Evolutionary conservation across 2,329 filamentous ascomycete genomes (phyloP).

Genomic region (Cladosporium sp.): DNA sequence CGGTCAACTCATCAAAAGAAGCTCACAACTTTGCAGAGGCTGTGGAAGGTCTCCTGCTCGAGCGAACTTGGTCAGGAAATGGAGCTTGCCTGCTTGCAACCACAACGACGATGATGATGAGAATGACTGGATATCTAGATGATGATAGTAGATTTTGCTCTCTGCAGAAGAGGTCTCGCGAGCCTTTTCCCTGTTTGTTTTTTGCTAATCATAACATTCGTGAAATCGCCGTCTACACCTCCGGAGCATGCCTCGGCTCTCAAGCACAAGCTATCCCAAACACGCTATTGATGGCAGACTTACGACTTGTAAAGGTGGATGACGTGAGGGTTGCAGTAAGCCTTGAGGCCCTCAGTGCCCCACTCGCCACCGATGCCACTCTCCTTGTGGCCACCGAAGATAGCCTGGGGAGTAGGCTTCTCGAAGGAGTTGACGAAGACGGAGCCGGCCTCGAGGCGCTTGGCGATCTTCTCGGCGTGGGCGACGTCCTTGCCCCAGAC

Average conservation of each 20-base stretch:
- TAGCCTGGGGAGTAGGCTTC: constrained; percentile 43
- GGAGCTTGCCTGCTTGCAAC: background rate
- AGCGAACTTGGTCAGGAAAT: background rate
- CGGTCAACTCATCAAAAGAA: no score
- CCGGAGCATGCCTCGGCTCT: background rate
- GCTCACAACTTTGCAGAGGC: background rate
- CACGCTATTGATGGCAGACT: background rate
- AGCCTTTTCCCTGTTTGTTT: background rate
- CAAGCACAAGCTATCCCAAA: background rate
- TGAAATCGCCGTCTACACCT: background rate
- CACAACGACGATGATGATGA: background rate
- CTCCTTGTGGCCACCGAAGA: constrained; percentile 74
- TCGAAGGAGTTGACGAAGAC: constrained; percentile 54
- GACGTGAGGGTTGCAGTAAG: constrained; percentile 46
- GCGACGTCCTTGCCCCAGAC: constrained; percentile 51
- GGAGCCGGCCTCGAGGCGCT: constrained; percentile 49
- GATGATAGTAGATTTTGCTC: background rate
- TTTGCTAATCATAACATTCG: background rate
- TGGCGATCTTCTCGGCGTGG: constrained; percentile 45
- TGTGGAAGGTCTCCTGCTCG: background rate
- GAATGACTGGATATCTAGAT: background rate
- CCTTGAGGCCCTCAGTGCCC: constrained; percentile 41
- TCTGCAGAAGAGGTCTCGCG: no score
- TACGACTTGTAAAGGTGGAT: constrained; percentile 42
- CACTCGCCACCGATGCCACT: constrained; percentile 57